A percentile compares a stretch with the other conserved stretches of the same genome.
Evolutionary conservation across 176 grass and related monocot genomes (phyloP).

Genomic region (Lolium perenne): DNA sequence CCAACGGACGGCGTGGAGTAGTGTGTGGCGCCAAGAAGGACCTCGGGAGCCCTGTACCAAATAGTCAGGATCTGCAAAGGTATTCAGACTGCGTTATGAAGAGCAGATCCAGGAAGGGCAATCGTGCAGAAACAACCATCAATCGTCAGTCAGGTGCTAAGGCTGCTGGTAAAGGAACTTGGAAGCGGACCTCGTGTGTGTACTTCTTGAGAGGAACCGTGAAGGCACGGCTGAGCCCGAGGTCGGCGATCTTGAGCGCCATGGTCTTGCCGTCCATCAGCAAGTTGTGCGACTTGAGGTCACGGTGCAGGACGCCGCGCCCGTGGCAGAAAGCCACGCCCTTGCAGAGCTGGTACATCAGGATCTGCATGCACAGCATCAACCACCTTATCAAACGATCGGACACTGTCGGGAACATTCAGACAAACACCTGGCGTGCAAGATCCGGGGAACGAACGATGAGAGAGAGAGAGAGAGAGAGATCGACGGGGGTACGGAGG

Average conservation of each 20-base stretch:
- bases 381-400: too few species aligned
- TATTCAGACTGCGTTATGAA: not conserved
- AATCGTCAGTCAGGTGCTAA: not conserved
- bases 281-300: constrained; percentile 95
- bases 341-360: constrained; percentile 98
- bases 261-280: constrained; percentile 95
- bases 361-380: constrained; percentile 62
- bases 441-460: not conserved
- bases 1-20: constrained; percentile 96
- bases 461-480: too few species aligned
- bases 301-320: constrained; percentile 86
- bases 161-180: not conserved
- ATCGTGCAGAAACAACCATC: not conserved
- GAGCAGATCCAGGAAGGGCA: not conserved
- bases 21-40: constrained; percentile 86
- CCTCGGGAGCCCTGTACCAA: constrained; percentile 96
- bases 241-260: constrained; percentile 95
- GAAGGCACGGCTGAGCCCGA: constrained; percentile 86
- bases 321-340: constrained; percentile 85
- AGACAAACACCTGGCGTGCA: constrained; percentile 32
- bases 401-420: not conserved
- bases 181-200: constrained; percentile 80
- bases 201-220: constrained; percentile 93
- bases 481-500: too few species aligned
- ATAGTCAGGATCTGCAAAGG: constrained; percentile 85